Evolutionary conservation across 495 filamentous ascomycete genomes (phyloP), one percentile per base, ranked within the genome.

Genomic region (Annulohypoxylon stygium): DNA sequence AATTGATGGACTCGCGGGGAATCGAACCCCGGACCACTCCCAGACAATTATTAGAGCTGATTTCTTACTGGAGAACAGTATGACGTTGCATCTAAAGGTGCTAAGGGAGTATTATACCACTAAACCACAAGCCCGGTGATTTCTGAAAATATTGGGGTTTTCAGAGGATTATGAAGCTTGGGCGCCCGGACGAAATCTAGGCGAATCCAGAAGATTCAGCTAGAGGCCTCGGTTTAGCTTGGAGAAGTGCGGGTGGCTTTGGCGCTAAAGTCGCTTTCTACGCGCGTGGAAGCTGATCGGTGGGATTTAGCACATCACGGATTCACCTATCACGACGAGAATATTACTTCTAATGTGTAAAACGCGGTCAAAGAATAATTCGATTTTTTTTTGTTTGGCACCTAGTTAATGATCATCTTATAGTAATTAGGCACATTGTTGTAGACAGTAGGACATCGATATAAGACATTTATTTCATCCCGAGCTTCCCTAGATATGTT

Each of bases 1-100:
- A 1, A 18, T 14, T 16, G 63, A 51, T 78, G 76, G 76, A 77
- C 76, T 77, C 81, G 84, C 84, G 79, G 84, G 83, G 82, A 86
- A 85, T 86, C 83, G 84, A 86, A 86, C 82, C 84, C 83, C 80
- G 82, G 84, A 85, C 83, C 83, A 83, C 83, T 81, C 82, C 81
- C 79, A 86, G 81, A 79, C 81, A 9, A 5, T 25, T 26, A 26
- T 33, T 26, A 26, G 20, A 26, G 23, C 20, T 54, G 6, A 20
- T 12, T 50, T 30, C n/a, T 20, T 23, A n/a, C 20, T 50, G n/a
- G 0, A 20, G 8, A 39, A 39, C 12, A 10, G 37, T 6, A 26
- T 20, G 23, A 14, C 16, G 9, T 33, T 33, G 50, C 30, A 20
- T 54, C 43, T 36, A 51, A 57, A 37, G 33, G 53, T 75, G 72